Evolutionary conservation across 805 yeast species (phyloP).

Genomic region (Suhomyces sp.): DNA sequence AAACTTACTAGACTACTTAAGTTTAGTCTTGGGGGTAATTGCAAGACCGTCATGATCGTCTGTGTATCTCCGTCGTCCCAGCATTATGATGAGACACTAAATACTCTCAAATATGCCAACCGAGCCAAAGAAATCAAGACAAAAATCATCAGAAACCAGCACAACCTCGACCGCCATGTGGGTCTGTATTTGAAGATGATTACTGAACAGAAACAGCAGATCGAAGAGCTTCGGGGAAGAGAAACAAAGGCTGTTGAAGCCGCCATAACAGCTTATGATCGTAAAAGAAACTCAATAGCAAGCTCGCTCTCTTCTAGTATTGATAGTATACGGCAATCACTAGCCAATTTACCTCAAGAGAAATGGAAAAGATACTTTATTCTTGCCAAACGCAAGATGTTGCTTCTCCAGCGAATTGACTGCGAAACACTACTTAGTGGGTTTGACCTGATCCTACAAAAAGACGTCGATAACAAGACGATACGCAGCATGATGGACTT

Average conservation of each 20-base stretch:
- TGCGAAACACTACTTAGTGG: conserved; percentile 15
- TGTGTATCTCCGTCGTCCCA: conserved; percentile 83
- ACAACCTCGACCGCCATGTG: conserved; percentile 75
- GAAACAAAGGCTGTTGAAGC: conserved; percentile 44
- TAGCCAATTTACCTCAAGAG: conserved; percentile 44
- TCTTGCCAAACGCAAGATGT: conserved; percentile 46
- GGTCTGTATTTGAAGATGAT: conserved; percentile 83
- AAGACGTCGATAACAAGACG: neutral
- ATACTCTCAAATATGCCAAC: conserved; percentile 87
- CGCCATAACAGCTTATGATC: conserved; percentile 31
- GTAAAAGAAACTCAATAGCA: conserved; percentile 37
- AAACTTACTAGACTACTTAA: conserved; percentile 83
- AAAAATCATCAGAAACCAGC: conserved; percentile 68
- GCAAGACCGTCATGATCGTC: conserved; percentile 94
- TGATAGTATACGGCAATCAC: conserved; percentile 37
- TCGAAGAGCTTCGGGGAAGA: conserved; percentile 60
- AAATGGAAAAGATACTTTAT: conserved; percentile 41
- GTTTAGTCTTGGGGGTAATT: conserved; percentile 89
- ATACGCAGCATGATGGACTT: conserved; percentile 10
- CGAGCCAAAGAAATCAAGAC: conserved; percentile 90
- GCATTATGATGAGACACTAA: conserved; percentile 91
- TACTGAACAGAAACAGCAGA: conserved; percentile 73
- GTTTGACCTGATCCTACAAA: neutral
- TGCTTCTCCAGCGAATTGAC: conserved; percentile 44
- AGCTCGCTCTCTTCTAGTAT: conserved; percentile 41